A percentile compares a stretch with the other conserved stretches of the same genome.
These are phyloP conservation scores for Echites panduratus DNA, from an alignment of 257 asterid species.

Conservation along the genomic window DNA sequence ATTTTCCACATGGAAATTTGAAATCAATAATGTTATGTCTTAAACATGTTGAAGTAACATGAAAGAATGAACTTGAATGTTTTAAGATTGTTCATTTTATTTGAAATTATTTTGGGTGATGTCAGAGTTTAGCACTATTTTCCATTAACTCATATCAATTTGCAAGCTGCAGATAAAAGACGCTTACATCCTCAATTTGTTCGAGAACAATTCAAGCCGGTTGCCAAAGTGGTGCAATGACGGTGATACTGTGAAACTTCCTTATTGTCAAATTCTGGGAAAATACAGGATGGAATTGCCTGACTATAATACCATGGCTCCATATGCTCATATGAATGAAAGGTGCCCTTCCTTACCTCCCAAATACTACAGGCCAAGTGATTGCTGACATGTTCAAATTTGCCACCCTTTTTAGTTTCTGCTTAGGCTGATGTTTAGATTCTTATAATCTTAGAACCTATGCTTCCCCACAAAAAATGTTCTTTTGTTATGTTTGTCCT, in stretches of 20 bases:
- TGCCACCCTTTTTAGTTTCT: background rate
- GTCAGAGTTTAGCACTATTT: background rate
- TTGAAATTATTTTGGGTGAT: background rate
- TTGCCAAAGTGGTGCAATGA: conserved; percentile 94
- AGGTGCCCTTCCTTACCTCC: conserved; percentile 82
- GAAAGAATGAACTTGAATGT: background rate
- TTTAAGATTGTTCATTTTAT: background rate
- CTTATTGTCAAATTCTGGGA: conserved; percentile 82
- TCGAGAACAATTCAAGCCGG: conserved; percentile 62
- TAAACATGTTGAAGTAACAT: background rate
- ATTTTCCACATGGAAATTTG: background rate
- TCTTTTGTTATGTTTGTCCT: background rate
- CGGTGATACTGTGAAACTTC: conserved; percentile 66
- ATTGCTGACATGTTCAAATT: conserved; percentile 46
- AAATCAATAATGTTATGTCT: background rate
- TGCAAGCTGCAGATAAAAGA: conserved; percentile 73
- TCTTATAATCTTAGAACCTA: background rate
- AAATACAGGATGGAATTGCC: conserved; percentile 83
- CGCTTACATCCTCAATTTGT: conserved; percentile 67
- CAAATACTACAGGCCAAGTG: conserved; percentile 52
- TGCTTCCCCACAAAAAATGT: background rate
- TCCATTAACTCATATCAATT: background rate
- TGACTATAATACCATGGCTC: conserved; percentile 62
- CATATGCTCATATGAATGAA: conserved; percentile 83
- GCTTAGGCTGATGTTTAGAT: background rate